Percentiles rank a stretch among this genome's conserved stretches.
These are phyloP conservation scores for Russula ochroleuca DNA, from an alignment of 768 basidiomycete genomes.

Conservation along the genomic window DNA sequence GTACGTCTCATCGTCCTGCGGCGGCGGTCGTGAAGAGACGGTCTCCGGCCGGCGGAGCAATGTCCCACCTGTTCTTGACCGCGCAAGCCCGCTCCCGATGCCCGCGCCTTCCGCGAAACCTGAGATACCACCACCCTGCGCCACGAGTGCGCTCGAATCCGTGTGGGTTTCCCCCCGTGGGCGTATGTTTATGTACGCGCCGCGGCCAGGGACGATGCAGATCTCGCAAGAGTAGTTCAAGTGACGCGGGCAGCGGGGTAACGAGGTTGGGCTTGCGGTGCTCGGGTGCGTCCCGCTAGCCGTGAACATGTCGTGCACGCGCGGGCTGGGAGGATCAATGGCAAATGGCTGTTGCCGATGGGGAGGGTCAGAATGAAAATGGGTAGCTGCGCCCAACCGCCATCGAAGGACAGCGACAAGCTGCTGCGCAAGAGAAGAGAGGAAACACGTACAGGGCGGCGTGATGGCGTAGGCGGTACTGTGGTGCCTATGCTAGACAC, in stretches of 20 bases:
- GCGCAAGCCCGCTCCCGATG: slow-evolving; percentile 63
- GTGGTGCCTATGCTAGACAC: slow-evolving; percentile 25
- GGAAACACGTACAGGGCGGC: slow-evolving; percentile 32
- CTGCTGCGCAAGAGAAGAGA: slow-evolving; percentile 7
- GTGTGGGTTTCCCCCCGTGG: slow-evolving; percentile 16
- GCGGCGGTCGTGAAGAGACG: not conserved
- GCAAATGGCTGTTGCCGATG: slow-evolving; percentile 17
- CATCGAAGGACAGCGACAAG: not conserved
- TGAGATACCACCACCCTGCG: slow-evolving; percentile 49
- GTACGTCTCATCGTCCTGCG: not conserved
- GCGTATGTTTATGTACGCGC: slow-evolving; percentile 28
- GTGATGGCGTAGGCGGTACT: slow-evolving; percentile 14
- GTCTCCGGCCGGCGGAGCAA: slow-evolving; percentile 51
- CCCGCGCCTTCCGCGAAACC: slow-evolving; percentile 76
- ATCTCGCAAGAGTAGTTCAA: slow-evolving; percentile 71
- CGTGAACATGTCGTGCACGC: slow-evolving; percentile 50
- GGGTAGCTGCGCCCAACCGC: not conserved
- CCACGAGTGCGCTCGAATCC: slow-evolving; percentile 21
- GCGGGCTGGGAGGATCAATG: slow-evolving; percentile 33
- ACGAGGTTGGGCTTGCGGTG: slow-evolving; percentile 57
- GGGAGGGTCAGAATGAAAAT: slow-evolving; percentile 6
- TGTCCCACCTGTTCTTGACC: slow-evolving; percentile 54
- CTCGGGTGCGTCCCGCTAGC: slow-evolving; percentile 57
- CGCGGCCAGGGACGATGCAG: slow-evolving; percentile 58
- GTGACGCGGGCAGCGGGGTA: slow-evolving; percentile 67